Percentiles rank a stretch among this genome's conserved stretches.
Conservation (phyloP, 352 stramenopile genomes). For the Aphanomyces cochlioides region DNA sequence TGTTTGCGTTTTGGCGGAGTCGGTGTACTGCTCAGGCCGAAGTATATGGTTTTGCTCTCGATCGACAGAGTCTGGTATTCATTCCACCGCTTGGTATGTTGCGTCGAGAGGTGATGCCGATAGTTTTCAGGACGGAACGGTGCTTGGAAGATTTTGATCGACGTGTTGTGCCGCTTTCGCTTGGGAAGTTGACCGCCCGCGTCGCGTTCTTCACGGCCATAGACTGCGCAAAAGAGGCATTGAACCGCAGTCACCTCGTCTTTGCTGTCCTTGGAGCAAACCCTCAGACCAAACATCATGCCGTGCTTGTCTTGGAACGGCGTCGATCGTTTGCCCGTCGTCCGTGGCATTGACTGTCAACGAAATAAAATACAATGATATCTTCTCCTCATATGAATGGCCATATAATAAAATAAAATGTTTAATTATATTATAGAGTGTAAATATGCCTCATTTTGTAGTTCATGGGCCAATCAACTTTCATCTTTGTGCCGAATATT, state of each 20-base stretch:
- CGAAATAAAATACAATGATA: too few species aligned
- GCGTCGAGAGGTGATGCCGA: conserved; percentile 22
- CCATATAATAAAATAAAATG: too few species aligned
- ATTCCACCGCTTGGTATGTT: conserved; percentile 25
- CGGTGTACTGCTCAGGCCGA: background rate
- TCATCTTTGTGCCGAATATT: too few species aligned
- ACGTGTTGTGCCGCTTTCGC: conserved; percentile 2
- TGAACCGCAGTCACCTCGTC: conserved; percentile 16
- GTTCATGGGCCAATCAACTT: too few species aligned
- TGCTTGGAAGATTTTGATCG: conserved; percentile 11
- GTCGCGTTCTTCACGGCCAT: conserved; percentile 16
- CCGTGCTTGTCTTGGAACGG: conserved; percentile 27
- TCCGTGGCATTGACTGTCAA: too few species aligned
- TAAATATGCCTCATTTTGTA: too few species aligned
- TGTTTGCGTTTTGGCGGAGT: too few species aligned
- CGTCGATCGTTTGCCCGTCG: background rate
- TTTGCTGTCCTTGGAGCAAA: background rate
- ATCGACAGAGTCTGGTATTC: conserved; percentile 22
- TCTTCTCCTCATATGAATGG: too few species aligned
- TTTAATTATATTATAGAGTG: too few species aligned
- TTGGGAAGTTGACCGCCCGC: background rate
- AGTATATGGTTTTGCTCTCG: conserved; percentile 4
- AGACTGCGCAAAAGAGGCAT: conserved; percentile 22
- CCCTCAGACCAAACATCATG: background rate
- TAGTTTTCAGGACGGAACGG: conserved; percentile 29